phyloP scores from a whole-genome alignment of 805 yeast genomes.

The Lipomyces oligophaga region DNA sequence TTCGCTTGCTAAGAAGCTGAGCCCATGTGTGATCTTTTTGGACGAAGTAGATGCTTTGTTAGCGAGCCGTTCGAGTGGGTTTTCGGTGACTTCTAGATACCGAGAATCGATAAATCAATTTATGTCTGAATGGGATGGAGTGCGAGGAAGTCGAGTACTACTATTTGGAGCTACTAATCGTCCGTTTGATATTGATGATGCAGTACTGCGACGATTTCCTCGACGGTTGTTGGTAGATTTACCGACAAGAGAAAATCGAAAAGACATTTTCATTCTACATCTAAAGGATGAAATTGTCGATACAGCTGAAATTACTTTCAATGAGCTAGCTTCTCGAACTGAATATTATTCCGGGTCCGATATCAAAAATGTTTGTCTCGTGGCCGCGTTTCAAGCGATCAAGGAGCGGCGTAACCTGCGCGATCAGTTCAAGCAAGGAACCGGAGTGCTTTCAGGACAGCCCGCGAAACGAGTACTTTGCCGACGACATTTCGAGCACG shows the following conservation, averaged over 20 bases:
- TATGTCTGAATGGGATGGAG: conserved; percentile 99
- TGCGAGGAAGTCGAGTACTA: conserved; percentile 97
- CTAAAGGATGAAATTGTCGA: conserved; percentile 61
- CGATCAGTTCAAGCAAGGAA: no score
- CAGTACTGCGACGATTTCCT: conserved; percentile 95
- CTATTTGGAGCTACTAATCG: conserved; percentile 98
- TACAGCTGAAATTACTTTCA: conserved; percentile 47
- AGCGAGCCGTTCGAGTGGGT: conserved; percentile 87
- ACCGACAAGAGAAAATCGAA: conserved; percentile 86
- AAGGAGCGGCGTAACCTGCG: conserved; percentile 44
- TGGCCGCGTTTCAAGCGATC: conserved; percentile 76
- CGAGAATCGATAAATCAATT: conserved; percentile 93
- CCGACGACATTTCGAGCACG: conserved; percentile 22
- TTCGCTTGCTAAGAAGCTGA: conserved; percentile 94
- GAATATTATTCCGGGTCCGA: conserved; percentile 76
- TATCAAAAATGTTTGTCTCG: conserved; percentile 71
- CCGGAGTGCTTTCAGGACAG: neutral
- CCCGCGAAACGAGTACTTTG: conserved; percentile 13
- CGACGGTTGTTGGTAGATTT: conserved; percentile 95
- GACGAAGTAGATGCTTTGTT: conserved; percentile 99
- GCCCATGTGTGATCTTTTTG: conserved; percentile 96
- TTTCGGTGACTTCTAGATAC: conserved; percentile 84
- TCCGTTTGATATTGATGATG: conserved; percentile 99
- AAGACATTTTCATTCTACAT: conserved; percentile 88
- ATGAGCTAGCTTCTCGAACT: conserved; percentile 54